These are phyloP conservation scores for Hyaloscypha variabilis DNA, from an alignment of 495 filamentous ascomycete species.

Conservation along the genomic window DNA sequence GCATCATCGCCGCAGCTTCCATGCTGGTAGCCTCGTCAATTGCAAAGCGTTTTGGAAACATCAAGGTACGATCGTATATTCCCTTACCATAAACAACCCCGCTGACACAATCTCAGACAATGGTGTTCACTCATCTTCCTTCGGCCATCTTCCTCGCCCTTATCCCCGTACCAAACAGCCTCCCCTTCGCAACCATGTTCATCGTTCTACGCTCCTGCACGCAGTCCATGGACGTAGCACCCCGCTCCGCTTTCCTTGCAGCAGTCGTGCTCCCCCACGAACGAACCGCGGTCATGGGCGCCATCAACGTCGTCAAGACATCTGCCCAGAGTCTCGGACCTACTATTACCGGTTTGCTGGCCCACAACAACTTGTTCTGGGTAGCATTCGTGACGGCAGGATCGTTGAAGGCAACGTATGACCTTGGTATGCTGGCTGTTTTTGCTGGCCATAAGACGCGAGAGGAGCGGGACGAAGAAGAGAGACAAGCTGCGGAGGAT, in stretches of 20 bases:
- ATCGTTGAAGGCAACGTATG: slow-evolving; percentile 68
- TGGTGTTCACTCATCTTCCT: slow-evolving; percentile 86
- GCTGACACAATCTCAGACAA: slow-evolving; percentile 51
- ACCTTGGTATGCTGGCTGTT: slow-evolving; percentile 70
- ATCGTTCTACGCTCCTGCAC: slow-evolving; percentile 70
- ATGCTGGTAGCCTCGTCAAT: slow-evolving; percentile 76
- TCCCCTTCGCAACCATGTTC: slow-evolving; percentile 60
- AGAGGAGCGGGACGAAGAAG: slow-evolving; percentile 12
- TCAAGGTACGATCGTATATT: slow-evolving; percentile 50
- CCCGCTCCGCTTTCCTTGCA: slow-evolving; percentile 77
- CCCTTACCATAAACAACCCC: background rate
- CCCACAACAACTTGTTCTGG: slow-evolving; percentile 63
- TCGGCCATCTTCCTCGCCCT: slow-evolving; percentile 72
- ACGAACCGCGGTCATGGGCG: slow-evolving; percentile 79
- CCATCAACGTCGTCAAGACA: slow-evolving; percentile 70
- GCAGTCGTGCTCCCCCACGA: slow-evolving; percentile 70
- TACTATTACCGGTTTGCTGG: slow-evolving; percentile 67
- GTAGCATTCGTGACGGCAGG: slow-evolving; percentile 76
- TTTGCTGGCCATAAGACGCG: slow-evolving; percentile 43
- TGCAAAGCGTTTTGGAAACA: slow-evolving; percentile 73
- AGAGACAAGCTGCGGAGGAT: slow-evolving; percentile 38
- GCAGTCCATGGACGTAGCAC: slow-evolving; percentile 82
- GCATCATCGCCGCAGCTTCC: slow-evolving; percentile 66
- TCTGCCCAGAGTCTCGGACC: slow-evolving; percentile 64
- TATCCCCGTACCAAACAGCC: slow-evolving; percentile 60